Conservation (phyloP, 208 protist species). For the Lotmaria passim region DNA sequence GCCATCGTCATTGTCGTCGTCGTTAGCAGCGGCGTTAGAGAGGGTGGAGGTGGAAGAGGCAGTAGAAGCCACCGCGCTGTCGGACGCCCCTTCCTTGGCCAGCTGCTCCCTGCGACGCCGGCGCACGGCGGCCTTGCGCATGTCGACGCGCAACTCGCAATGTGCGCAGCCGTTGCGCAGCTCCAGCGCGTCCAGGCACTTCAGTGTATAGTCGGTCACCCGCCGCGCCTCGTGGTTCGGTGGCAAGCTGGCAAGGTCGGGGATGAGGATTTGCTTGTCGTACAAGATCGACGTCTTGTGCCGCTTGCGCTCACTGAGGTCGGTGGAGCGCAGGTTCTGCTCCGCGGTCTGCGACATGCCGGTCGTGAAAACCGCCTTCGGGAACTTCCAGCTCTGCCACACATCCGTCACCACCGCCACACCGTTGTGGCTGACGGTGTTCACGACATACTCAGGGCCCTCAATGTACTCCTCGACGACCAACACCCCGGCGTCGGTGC, state of each 20-base stretch:
- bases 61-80: too few relatives aligned
- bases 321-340: slow-evolving; percentile 12
- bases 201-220: slow-evolving; percentile 75
- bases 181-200: slow-evolving; percentile 74
- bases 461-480: slow-evolving; percentile 90
- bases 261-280: slow-evolving; percentile 76
- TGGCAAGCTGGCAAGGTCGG: slow-evolving; percentile 48
- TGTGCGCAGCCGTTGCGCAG: slow-evolving; percentile 81
- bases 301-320: slow-evolving; percentile 9
- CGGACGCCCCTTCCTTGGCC: too few relatives aligned
- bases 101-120: not conserved
- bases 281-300: slow-evolving; percentile 70
- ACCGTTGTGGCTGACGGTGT: slow-evolving; percentile 77
- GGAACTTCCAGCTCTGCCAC: slow-evolving; percentile 87
- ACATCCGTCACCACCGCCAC: slow-evolving; percentile 85
- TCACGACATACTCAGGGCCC: slow-evolving; percentile 86
- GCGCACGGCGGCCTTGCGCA: slow-evolving; percentile 34
- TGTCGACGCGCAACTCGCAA: slow-evolving; percentile 86
- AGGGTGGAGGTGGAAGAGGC: not conserved
- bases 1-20: not conserved
- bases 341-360: slow-evolving; percentile 46
- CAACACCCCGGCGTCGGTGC: slow-evolving; percentile 59
- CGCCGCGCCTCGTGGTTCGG: slow-evolving; percentile 48
- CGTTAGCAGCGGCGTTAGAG: not conserved
- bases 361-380: slow-evolving; percentile 44